These are phyloP conservation scores for Gillenia trifoliata DNA, from an alignment of 306 rosid species.

Conservation along the genomic window DNA sequence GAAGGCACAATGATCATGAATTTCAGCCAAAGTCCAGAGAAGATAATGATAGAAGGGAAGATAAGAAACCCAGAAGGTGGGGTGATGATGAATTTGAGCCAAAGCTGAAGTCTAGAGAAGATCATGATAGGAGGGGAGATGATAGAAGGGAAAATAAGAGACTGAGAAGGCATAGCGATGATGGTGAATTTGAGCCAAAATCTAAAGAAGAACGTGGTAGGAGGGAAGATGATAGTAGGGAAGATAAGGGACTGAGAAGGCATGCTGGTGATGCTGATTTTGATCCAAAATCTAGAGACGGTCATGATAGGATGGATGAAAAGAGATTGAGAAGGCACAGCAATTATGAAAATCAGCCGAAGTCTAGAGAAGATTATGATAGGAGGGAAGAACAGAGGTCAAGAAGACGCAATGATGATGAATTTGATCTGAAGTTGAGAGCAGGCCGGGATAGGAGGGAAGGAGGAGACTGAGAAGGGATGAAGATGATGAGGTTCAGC, in stretches of 20 bases:
- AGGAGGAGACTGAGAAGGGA: constrained; percentile 41
- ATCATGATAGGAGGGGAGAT: constrained; percentile 30
- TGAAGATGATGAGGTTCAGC: constrained; percentile 28
- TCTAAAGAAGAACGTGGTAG: constrained; percentile 47
- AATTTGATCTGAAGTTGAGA: constrained; percentile 11
- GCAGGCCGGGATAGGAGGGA: constrained; percentile 30
- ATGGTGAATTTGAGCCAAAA: constrained; percentile 36
- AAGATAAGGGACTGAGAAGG: constrained; percentile 40
- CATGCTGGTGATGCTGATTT: constrained; percentile 26
- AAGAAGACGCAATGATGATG: constrained; percentile 15
- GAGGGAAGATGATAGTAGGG: constrained; percentile 36
- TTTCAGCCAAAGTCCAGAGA: constrained; percentile 36
- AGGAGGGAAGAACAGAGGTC: constrained; percentile 45
- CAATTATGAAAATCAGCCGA: constrained; percentile 32
- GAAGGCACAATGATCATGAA: constrained; percentile 33
- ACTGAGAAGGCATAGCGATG: constrained; percentile 24
- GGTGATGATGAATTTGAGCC: constrained; percentile 32
- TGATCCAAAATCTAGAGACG: constrained; percentile 45
- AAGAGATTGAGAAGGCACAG: constrained; percentile 30
- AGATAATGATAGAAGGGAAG: constrained; percentile 45
- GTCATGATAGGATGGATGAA: constrained; percentile 42
- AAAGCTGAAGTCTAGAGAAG: constrained; percentile 37
- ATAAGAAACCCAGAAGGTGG: constrained; percentile 33
- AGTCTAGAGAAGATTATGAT: constrained; percentile 52
- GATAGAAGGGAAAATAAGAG: constrained; percentile 41